phyloP scores from a whole-genome alignment of 345 rosid species.

The Eucalyptus coolabah region DNA sequence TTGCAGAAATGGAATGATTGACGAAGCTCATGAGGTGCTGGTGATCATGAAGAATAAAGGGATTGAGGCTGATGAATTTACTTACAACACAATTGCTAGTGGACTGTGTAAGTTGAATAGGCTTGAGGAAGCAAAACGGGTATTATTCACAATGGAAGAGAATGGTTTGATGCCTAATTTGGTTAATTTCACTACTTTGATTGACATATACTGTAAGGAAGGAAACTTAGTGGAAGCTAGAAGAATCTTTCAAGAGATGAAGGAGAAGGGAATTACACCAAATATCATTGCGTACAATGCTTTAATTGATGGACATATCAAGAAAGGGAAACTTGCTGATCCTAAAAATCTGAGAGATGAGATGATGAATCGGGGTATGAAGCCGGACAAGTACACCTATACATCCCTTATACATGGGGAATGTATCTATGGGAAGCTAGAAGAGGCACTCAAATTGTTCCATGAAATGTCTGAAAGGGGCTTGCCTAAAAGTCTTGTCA shows the following conservation, averaged over 20 bases:
- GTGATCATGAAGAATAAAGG: constrained; percentile 70
- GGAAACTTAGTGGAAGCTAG: constrained; percentile 73
- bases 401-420: constrained; percentile 75
- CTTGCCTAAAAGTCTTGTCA: constrained; percentile 24
- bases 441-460: constrained; percentile 55
- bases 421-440: constrained; percentile 48
- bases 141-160: constrained; percentile 49
- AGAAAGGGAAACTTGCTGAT: constrained; percentile 55
- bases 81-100: constrained; percentile 54
- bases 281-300: constrained; percentile 48
- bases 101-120: constrained; percentile 41
- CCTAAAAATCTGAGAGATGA: constrained; percentile 45
- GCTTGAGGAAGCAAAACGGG: constrained; percentile 56
- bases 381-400: constrained; percentile 53
- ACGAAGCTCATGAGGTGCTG: constrained; percentile 42
- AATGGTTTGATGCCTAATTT: constrained; percentile 31
- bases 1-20: constrained; percentile 52
- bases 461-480: constrained; percentile 41
- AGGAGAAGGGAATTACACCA: constrained; percentile 36
- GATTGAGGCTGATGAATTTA: constrained; percentile 41
- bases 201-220: constrained; percentile 69
- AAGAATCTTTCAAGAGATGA: constrained; percentile 52
- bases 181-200: constrained; percentile 56
- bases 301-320: constrained; percentile 53
- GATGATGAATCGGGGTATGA: constrained; percentile 40